Evolutionary conservation across 352 stramenopile species (phyloP).

Genomic region (Phytopythium mirpurense): DNA sequence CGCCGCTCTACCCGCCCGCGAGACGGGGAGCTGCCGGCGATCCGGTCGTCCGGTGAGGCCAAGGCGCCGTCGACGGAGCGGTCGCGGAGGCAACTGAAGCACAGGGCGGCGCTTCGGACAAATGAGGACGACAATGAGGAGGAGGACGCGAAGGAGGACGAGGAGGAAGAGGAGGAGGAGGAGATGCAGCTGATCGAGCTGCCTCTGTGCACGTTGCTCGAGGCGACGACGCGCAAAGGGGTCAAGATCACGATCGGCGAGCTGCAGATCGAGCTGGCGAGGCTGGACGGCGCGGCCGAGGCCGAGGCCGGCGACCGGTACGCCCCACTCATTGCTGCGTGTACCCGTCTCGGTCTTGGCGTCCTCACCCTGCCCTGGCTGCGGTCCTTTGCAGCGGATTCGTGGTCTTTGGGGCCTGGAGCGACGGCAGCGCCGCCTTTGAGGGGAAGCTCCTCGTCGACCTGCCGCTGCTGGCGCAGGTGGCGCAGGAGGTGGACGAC

Average conservation of each 20-base stretch:
- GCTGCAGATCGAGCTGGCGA: slow-evolving; percentile 48
- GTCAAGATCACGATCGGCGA: slow-evolving; percentile 56
- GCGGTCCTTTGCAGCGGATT: slow-evolving; percentile 34
- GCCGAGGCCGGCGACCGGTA: slow-evolving; percentile 43
- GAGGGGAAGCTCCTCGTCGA: slow-evolving; percentile 28
- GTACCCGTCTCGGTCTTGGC: background rate
- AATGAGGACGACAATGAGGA: no score
- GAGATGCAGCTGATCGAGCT: slow-evolving; percentile 24
- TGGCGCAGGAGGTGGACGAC: slow-evolving; percentile 60
- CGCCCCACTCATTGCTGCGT: background rate
- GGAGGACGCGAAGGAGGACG: slow-evolving; percentile 16
- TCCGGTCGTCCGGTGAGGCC: background rate
- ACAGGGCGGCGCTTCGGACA: background rate
- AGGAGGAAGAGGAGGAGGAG: slow-evolving; percentile 16
- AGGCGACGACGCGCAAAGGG: slow-evolving; percentile 59
- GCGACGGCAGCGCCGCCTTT: slow-evolving; percentile 14
- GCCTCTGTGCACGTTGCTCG: slow-evolving; percentile 38
- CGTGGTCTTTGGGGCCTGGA: slow-evolving; percentile 40
- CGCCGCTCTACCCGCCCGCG: slow-evolving; percentile 5
- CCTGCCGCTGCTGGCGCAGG: slow-evolving; percentile 25
- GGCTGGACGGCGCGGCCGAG: slow-evolving; percentile 1
- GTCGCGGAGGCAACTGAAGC: background rate
- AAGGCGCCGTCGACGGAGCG: background rate
- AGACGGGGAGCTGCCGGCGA: background rate
- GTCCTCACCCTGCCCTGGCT: background rate